Evolutionary conservation across 176 grass and related monocot species (phyloP), one percentile per base, ranked within the genome.

Genomic region (Dendrocalamus sinicus): DNA sequence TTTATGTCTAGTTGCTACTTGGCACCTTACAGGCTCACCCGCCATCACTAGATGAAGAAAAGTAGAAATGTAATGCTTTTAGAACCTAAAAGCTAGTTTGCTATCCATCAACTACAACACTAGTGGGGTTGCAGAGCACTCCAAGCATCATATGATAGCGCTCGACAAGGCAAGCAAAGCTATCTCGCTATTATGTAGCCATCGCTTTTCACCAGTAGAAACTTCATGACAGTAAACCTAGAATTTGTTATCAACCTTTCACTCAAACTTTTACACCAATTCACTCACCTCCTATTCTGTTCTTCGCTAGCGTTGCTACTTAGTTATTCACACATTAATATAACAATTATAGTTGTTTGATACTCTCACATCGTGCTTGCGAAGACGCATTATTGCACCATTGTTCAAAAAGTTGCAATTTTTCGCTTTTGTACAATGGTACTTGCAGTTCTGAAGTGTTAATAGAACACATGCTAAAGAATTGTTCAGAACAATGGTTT

Each of bases 131-230:
- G 86, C 43, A 41, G 53, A 88, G 23, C 53, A 88, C 80, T 83
- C 64, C 79, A 88, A 88, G 65, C 72, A 88, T 83, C 80, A 64
- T 53, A 83, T 88, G 79, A 88, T 77, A 28, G 52, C 72, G 7
- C 26, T 83, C 15, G 35, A 28, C 79, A 88, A 83, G 79, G 63
- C 86, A 88, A 88, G 79, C 76, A 85, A 89, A 68, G 70, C 50
- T 69, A 75, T 67, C 41, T 41, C 14, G 8, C 62, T 76, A 85
- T 81, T 52, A 81, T 89, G 77, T 35, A 86, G 72, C 45, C 65
- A 71, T 76, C 66, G 35, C 58, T 65, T 70, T 71, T 76, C 37
- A 1, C 6, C 32, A 23, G 63, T 64, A 86, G 62, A 75, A 77
- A 81, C 83, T 86, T 71, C 53, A 64, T 63, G 24, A 53, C 52